Conservation (phyloP, 2,329 filamentous ascomycete genomes). For the Dactylellina sp. region DNA sequence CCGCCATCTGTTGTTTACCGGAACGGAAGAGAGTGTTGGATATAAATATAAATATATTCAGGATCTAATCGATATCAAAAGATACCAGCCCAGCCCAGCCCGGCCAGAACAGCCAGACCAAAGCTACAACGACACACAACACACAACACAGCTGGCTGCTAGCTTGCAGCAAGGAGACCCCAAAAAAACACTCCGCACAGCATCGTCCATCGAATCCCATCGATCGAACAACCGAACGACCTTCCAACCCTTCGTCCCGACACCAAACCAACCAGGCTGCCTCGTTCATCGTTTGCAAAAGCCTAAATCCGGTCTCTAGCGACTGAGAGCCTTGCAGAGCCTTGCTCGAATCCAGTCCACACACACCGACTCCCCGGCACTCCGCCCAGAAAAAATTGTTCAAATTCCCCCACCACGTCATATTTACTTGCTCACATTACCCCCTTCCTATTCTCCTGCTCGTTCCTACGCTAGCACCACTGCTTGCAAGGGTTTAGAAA, state of each 20-base stretch:
- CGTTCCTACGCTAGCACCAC: background rate
- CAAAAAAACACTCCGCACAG: too few species aligned
- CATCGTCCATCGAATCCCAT: conserved; percentile 24
- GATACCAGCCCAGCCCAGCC: too few species aligned
- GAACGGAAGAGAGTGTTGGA: background rate
- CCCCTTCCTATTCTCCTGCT: background rate
- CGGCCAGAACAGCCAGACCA: too few species aligned
- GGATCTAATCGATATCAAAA: background rate
- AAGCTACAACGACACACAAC: conserved; percentile 15
- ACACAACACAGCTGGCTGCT: background rate
- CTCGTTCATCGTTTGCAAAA: conserved; percentile 7
- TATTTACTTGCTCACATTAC: conserved; percentile 8
- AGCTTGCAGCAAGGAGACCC: too few species aligned
- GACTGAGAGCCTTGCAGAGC: too few species aligned
- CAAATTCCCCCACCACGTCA: conserved; percentile 29
- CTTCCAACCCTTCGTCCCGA: background rate
- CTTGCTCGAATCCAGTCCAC: too few species aligned
- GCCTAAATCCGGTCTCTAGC: conserved; percentile 34
- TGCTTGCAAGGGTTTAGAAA: conserved; percentile 3
- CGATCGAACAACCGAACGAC: background rate
- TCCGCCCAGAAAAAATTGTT: conserved; percentile 8
- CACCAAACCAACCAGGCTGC: background rate
- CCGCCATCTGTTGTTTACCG: background rate
- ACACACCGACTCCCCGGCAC: conserved; percentile 1
- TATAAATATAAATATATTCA: background rate